phyloP scores from a whole-genome alignment of 1,139 yeast species.

The Nakaseomyces nivariensis region DNA sequence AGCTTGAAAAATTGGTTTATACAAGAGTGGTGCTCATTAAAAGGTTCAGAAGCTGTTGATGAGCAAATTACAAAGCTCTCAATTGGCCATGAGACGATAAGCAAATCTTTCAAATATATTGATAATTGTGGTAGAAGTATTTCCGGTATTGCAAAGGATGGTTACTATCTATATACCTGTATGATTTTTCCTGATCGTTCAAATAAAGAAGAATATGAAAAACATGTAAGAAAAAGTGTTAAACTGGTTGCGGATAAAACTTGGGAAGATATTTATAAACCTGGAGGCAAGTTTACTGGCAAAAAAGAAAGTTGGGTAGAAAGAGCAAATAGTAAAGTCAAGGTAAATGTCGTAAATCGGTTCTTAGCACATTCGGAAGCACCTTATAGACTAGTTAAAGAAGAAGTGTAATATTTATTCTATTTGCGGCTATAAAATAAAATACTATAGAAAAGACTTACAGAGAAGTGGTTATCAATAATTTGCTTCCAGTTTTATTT shows the following conservation, averaged over 20 bases:
- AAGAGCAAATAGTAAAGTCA: conserved; percentile 24
- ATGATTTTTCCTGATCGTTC: conserved; percentile 33
- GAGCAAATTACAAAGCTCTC: conserved; percentile 6
- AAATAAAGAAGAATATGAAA: conserved; percentile 30
- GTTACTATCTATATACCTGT: conserved; percentile 38
- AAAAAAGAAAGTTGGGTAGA: conserved; percentile 22
- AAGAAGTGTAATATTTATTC: neutral
- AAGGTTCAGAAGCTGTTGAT: conserved; percentile 17
- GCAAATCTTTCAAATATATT: conserved; percentile 4
- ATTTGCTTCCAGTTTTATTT: too few species aligned
- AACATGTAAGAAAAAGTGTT: conserved; percentile 30
- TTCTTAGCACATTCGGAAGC: neutral
- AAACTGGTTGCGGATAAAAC: conserved; percentile 21
- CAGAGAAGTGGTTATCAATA: too few species aligned
- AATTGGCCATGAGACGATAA: too few species aligned
- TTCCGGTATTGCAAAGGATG: conserved; percentile 32
- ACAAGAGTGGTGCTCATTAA: conserved; percentile 21
- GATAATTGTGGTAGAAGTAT: conserved; percentile 11
- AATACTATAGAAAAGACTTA: neutral
- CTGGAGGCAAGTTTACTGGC: conserved; percentile 2
- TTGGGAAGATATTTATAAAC: conserved; percentile 12
- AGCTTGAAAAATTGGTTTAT: conserved; percentile 32
- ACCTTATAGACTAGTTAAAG: neutral
- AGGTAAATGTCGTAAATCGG: conserved; percentile 17
- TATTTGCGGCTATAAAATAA: too few species aligned